phyloP scores from a whole-genome alignment of 331 rosid species.

The Dryas integrifolia region DNA sequence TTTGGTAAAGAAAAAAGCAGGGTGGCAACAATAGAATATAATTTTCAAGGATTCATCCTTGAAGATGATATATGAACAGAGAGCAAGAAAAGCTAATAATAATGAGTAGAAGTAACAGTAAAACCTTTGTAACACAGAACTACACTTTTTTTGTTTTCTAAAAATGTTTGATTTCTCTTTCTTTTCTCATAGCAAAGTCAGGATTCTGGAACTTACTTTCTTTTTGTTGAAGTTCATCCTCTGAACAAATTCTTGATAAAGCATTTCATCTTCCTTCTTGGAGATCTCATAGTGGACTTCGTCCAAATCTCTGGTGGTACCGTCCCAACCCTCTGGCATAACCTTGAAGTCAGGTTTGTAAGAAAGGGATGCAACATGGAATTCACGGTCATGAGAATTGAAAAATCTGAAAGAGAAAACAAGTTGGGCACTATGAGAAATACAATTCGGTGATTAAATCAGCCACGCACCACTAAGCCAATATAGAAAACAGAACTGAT shows the following conservation, averaged over 20 bases:
- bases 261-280: slow-evolving; percentile 82
- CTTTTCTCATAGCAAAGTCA: slow-evolving; percentile 3
- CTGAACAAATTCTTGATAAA: slow-evolving; percentile 73
- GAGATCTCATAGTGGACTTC: slow-evolving; percentile 96
- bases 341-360: slow-evolving; percentile 95
- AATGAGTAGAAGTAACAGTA: not conserved
- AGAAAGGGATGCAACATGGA: slow-evolving; percentile 92
- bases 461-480: not conserved
- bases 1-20: too few species aligned
- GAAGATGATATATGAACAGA: not conserved
- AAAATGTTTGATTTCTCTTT: not conserved
- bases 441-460: not conserved
- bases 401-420: slow-evolving; percentile 64
- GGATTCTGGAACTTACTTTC: slow-evolving; percentile 59
- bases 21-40: not conserved
- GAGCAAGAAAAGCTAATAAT: not conserved
- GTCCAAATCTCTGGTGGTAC: slow-evolving; percentile 79
- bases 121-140: not conserved
- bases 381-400: slow-evolving; percentile 84
- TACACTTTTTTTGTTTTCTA: not conserved
- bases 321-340: slow-evolving; percentile 99
- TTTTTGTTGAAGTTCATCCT: slow-evolving; percentile 82
- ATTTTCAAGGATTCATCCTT: not conserved
- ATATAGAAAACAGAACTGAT: not conserved
- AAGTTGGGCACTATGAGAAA: not conserved